Evolutionary conservation across 208 protist species (phyloP).

Genomic region (Leishmania turanica): DNA sequence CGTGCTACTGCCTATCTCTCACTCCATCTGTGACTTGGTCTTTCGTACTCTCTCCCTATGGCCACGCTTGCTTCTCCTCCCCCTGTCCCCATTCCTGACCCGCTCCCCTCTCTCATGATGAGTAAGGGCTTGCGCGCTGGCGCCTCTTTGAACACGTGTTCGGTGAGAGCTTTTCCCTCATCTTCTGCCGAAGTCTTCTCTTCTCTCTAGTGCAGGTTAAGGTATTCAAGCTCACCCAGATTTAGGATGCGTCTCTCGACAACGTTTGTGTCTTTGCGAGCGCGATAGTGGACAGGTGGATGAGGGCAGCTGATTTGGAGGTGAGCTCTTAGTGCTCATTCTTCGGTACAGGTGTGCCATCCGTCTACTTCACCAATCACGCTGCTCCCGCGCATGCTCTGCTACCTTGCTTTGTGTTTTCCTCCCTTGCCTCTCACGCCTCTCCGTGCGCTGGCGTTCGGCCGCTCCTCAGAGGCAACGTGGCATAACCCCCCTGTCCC

Average conservation of each 20-base stretch:
- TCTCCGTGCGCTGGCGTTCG: background rate
- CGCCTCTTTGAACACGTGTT: background rate
- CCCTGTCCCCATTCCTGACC: background rate
- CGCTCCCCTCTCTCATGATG: background rate
- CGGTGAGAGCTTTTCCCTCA: slow-evolving; percentile 31
- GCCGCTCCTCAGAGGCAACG: background rate
- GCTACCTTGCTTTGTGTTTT: background rate
- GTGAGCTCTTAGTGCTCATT: no score
- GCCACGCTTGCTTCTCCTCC: background rate
- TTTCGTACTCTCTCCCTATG: background rate
- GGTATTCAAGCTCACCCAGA: slow-evolving; percentile 33
- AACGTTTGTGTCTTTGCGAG: background rate
- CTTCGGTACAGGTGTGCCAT: background rate
- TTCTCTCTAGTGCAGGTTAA: slow-evolving; percentile 14
- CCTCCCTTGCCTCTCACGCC: background rate
- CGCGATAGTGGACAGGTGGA: background rate
- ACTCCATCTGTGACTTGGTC: background rate
- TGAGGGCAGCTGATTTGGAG: background rate
- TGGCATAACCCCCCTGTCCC: background rate
- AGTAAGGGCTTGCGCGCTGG: background rate
- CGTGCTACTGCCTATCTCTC: background rate
- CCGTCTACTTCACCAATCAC: background rate
- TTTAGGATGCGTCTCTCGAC: background rate
- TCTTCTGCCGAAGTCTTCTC: slow-evolving; percentile 14
- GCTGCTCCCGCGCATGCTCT: background rate